Evolutionary conservation across 768 basidiomycete genomes (phyloP), one percentile per base, ranked within the genome.

Genomic region (Tephrocybe sp.): DNA sequence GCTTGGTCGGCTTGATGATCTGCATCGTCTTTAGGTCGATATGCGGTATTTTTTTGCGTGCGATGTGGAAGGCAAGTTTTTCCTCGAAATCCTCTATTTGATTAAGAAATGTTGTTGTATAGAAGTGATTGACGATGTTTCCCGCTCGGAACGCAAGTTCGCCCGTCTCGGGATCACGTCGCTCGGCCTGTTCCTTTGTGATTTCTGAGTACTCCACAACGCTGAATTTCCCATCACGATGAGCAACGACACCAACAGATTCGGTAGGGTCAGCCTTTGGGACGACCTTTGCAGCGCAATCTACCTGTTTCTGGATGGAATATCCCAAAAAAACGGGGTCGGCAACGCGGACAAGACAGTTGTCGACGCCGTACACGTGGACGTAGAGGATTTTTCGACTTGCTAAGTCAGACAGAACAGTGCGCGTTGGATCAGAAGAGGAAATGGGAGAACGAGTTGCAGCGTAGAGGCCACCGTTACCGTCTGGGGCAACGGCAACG

Each of bases 201-300:
- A 99, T 92, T 67, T 99, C 97, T 4, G 93, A 96, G 75, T 98
- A 99, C 68, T 99, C 97, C 50, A 98, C 90, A 47, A 98, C 96
- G 58, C 86, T 86, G 69, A 82, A 96, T 64, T 89, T 87, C 60
- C 79, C 77, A n/a, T 84, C 89, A 24, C 88, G 82, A 48, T 82
- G 76, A 19, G 92, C 97, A 57, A 99, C 82, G 56, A 99, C 96
- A 24, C 97, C 97, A 57, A 99, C 97, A 2, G 90, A 86, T 70
- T 99, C 97, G 49, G 86, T 82, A 1, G 97, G 86, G 35, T 75
- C 73, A 5, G 83, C 69, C 66, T 99, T 99, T 37, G 91, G 91
- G 8, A 98, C 96, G 51, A 98, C 97, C 69, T 98, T 98, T 39
- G 93, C 91, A 28, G 93, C 92, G 64, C 92, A 96, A 60, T 93